Evolutionary conservation across 768 basidiomycete genomes (phyloP), one percentile per base, ranked within the genome.

Genomic region (Suillus hirtellus): DNA sequence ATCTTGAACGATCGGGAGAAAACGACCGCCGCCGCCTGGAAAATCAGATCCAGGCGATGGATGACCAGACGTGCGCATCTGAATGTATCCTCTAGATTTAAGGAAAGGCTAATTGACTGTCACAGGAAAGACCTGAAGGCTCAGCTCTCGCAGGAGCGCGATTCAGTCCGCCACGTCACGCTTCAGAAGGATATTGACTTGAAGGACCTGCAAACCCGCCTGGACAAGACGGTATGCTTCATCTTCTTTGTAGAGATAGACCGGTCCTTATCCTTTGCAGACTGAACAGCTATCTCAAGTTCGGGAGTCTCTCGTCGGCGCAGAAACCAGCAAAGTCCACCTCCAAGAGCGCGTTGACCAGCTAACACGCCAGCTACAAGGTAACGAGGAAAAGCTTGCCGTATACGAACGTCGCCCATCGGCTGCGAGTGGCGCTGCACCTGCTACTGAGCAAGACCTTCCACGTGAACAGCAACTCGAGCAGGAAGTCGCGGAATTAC

Each of bases 1-100:
- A 97, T 68, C 80, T 93, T 8, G 94, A 96, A 71, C 84, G 88
- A 58, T 90, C 90, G 0, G 87, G 89, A 7, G 88, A 90, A 71
- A 96, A 93, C 63, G 92, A 96, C 68, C 84, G 92, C 21, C 81
- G 86, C 15, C 86, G 93, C 9, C 77, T 96, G 40, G 95, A 97
- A 75, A 87, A 81, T 61, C 89, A 94, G 68, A 76, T 94, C 47
- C 86, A 92, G 67, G 82, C 89, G 76, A 76, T 95, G 60, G 92
- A 95, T 71, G 79, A 79, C 46, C 95, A 96, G 70, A 85, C 83
- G 92, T 96, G 70, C 62, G 86, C 79, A 21, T 11, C 53, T 65
- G 42, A 3, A 42, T 17, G 52, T 12, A 52, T 0, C 4, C 14
- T 35, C 31, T n/a, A 14, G 12, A 1, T 63, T 10, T 27, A 42